Evolutionary conservation across 129 eudicot species (phyloP).

Genomic region (sunflower (Helianthus annuus)): HanXRQr2.0-SUNRISE NC_035448.2:17113693-17114192

Average conservation of each 20-base stretch:
- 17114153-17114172: conserved; percentile 77
- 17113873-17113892: conserved; percentile 79
- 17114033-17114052: conserved; percentile 96
- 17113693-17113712: conserved; percentile 77
- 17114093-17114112: conserved; percentile 65
- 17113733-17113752: conserved; percentile 58
- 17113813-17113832: conserved; percentile 15
- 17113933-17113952: conserved; percentile 43
- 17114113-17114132: conserved; percentile 39
- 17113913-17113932: conserved; percentile 66
- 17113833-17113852: conserved; percentile 36
- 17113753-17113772: conserved; percentile 26
- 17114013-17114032: conserved; percentile 87
- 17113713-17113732: conserved; percentile 82
- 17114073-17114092: conserved; percentile 85
- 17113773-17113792: conserved; percentile 35
- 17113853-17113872: conserved; percentile 86
- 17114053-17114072: conserved; percentile 81
- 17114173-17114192: conserved; percentile 29
- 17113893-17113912: conserved; percentile 57
- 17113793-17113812: conserved; percentile 15
- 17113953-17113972: conserved; percentile 69
- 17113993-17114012: conserved; percentile 77
- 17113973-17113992: conserved; percentile 87
- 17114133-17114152: conserved; percentile 68